Conservation (phyloP, 805 yeast species). For the Lachancea sp. region DNA sequence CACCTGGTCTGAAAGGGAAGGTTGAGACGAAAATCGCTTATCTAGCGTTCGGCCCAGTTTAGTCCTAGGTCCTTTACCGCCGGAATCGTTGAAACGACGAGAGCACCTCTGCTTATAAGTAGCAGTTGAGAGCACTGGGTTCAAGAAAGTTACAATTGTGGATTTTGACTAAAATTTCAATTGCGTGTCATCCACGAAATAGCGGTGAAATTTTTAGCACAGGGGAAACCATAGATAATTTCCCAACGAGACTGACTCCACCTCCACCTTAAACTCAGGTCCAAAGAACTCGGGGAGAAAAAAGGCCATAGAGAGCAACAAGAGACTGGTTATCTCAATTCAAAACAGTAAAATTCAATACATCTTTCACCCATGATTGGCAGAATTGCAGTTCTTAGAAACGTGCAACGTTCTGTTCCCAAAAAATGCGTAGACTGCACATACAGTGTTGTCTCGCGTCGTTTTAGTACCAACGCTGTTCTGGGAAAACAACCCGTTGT, state of each 20-base stretch:
- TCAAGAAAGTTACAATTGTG: neutral
- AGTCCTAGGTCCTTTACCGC: too few species aligned
- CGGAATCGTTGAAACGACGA: too few species aligned
- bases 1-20: too few species aligned
- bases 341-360: too few species aligned
- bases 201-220: neutral
- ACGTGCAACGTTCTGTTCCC: neutral
- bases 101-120: neutral
- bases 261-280: too few species aligned
- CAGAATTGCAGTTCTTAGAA: neutral
- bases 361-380: neutral
- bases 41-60: too few species aligned
- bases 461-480: slow-evolving; percentile 1
- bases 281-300: too few species aligned
- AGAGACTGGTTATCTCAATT: too few species aligned
- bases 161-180: neutral
- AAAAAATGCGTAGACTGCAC: neutral
- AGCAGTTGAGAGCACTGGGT: neutral
- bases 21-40: too few species aligned
- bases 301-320: too few species aligned
- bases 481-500: neutral
- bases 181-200: neutral
- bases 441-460: slow-evolving; percentile 4
- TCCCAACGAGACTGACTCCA: too few species aligned
- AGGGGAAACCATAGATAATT: neutral